Conservation (phyloP, 2,329 filamentous ascomycete species). For the Colletotrichum tanaceti region DNA sequence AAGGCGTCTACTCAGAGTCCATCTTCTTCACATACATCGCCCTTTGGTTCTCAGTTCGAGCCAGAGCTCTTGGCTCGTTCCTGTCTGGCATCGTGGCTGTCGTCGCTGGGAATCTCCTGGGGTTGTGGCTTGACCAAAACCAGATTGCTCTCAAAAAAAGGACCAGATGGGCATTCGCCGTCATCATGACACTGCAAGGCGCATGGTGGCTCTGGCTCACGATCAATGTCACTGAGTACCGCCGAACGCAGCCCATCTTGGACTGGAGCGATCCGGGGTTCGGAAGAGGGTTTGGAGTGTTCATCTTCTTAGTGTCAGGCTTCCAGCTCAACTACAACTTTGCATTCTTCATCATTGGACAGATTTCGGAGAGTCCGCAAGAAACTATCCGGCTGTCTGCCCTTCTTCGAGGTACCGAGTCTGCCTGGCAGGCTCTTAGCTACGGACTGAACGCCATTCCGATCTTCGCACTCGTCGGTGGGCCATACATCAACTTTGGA, state of each 20-base stretch:
- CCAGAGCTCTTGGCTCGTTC: slow-evolving; percentile 58
- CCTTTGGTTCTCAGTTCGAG: slow-evolving; percentile 63
- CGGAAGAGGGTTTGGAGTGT: slow-evolving; percentile 59
- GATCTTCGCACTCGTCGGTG: slow-evolving; percentile 71
- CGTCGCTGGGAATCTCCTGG: slow-evolving; percentile 70
- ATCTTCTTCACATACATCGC: slow-evolving; percentile 58
- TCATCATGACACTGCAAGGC: slow-evolving; percentile 67
- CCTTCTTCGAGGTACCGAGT: slow-evolving; percentile 73
- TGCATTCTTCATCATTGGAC: slow-evolving; percentile 74
- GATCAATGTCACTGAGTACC: slow-evolving; percentile 70
- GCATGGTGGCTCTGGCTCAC: slow-evolving; percentile 78
- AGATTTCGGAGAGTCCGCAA: slow-evolving; percentile 67
- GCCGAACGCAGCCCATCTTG: slow-evolving; percentile 61
- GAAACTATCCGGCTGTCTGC: slow-evolving; percentile 74
- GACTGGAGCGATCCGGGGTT: slow-evolving; percentile 60
- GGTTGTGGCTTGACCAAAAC: slow-evolving; percentile 68
- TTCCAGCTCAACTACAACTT: slow-evolving; percentile 80
- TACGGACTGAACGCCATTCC: slow-evolving; percentile 72
- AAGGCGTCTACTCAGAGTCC: slow-evolving; percentile 57
- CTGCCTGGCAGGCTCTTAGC: slow-evolving; percentile 75
- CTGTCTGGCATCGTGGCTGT: slow-evolving; percentile 68
- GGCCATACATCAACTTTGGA: slow-evolving; percentile 74
- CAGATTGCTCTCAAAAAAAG: slow-evolving; percentile 63
- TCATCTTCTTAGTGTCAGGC: slow-evolving; percentile 71
- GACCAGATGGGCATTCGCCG: slow-evolving; percentile 62